These are phyloP conservation scores for Chrysoporthe austroafricana DNA, from an alignment of 2,329 filamentous ascomycete genomes.

Conservation along the genomic window DNA sequence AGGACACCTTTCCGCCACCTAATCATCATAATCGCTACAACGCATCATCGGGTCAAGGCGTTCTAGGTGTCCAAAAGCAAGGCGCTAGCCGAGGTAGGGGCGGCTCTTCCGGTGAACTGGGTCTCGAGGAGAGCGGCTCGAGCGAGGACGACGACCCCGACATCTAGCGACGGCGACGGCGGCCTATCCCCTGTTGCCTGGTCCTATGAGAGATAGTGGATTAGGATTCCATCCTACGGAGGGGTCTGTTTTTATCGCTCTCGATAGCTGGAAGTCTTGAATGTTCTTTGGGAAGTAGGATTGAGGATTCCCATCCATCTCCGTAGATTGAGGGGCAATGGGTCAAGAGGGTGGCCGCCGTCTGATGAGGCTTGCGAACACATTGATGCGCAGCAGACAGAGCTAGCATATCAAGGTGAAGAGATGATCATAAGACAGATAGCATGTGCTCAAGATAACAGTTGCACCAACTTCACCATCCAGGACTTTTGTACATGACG, in stretches of 20 bases:
- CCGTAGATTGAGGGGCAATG: slow-evolving; percentile 60
- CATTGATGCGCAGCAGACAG: neutral
- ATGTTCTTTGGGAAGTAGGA: slow-evolving; percentile 9
- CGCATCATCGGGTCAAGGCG: slow-evolving; percentile 47
- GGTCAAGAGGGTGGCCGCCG: slow-evolving; percentile 68
- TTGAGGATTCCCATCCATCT: slow-evolving; percentile 23
- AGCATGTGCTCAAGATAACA: neutral
- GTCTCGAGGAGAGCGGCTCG: slow-evolving; percentile 51
- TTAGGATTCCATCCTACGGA: slow-evolving; percentile 9
- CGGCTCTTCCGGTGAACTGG: slow-evolving; percentile 39
- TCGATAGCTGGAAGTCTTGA: slow-evolving; percentile 11
- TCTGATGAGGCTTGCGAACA: slow-evolving; percentile 38
- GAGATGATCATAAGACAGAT: neutral
- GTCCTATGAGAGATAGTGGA: slow-evolving; percentile 51
- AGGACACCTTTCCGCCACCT: slow-evolving; percentile 38
- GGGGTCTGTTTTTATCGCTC: slow-evolving; percentile 13
- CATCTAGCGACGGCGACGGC: slow-evolving; percentile 61
- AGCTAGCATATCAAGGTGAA: neutral
- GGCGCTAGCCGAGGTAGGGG: slow-evolving; percentile 31
- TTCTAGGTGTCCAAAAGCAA: slow-evolving; percentile 56
- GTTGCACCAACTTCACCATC: neutral
- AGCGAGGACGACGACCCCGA: slow-evolving; percentile 71
- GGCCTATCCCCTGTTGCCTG: slow-evolving; percentile 71
- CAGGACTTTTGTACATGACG: neutral
- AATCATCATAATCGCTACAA: slow-evolving; percentile 38